Conservation (phyloP, 495 filamentous ascomycete species). For the Hyaloscypha finlandica region DNA sequence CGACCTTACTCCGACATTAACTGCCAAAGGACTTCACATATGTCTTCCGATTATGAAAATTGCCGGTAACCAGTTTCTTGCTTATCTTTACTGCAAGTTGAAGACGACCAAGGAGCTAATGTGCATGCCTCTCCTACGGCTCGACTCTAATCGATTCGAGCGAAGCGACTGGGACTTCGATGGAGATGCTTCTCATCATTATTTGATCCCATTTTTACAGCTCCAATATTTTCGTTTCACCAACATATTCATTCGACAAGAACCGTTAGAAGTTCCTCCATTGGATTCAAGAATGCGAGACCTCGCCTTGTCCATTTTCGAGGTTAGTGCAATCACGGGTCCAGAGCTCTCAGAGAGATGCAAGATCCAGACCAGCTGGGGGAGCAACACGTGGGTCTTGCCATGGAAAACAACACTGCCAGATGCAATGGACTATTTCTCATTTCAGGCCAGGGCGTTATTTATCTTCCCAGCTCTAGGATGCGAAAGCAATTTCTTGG, state of each 20-base stretch:
- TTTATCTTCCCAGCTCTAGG: background rate
- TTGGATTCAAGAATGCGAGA: background rate
- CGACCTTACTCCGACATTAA: background rate
- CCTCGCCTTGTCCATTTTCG: background rate
- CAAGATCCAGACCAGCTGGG: background rate
- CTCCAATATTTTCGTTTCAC: background rate
- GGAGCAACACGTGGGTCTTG: background rate
- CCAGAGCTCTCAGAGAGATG: background rate
- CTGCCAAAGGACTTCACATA: background rate
- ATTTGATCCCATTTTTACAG: background rate
- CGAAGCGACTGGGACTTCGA: background rate
- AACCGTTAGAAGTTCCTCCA: background rate
- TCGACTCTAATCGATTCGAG: background rate
- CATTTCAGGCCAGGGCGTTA: background rate
- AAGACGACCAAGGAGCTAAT: background rate
- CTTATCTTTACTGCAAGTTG: background rate
- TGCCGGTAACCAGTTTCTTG: background rate
- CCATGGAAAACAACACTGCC: background rate
- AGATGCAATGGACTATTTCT: background rate
- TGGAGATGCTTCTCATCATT: no score
- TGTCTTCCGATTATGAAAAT: background rate
- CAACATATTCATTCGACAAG: background rate
- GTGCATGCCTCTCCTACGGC: background rate
- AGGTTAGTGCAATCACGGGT: background rate
- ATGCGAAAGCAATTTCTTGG: background rate